phyloP scores from a whole-genome alignment of 1,284 basidiomycete genomes.

The Polyporus tsugae region DNA sequence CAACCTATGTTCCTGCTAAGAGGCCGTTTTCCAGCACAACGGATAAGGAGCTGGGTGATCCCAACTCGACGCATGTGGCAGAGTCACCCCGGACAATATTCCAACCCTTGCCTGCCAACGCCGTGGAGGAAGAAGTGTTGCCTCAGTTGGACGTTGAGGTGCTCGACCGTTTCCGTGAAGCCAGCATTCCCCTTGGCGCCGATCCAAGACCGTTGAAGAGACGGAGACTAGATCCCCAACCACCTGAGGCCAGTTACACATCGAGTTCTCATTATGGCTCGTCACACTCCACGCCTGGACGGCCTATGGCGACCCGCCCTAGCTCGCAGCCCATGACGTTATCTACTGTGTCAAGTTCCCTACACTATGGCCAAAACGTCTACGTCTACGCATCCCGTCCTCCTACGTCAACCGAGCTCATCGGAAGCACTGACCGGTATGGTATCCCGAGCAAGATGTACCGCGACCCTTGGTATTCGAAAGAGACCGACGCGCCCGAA shows the following conservation, averaged over 20 bases:
- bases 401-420: slow-evolving; percentile 62
- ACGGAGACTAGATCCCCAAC: slow-evolving; percentile 20
- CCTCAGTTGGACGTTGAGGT: background rate
- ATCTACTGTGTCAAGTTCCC: background rate
- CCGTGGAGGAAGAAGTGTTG: background rate
- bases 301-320: too few species aligned
- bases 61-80: background rate
- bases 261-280: slow-evolving; percentile 4
- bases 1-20: slow-evolving; percentile 9
- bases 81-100: slow-evolving; percentile 18
- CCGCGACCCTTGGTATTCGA: slow-evolving; percentile 82
- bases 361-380: slow-evolving; percentile 12
- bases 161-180: background rate
- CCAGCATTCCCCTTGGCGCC: background rate
- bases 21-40: slow-evolving; percentile 1
- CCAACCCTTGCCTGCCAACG: slow-evolving; percentile 21
- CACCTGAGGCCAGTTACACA: background rate
- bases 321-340: slow-evolving; percentile 3
- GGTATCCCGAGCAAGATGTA: slow-evolving; percentile 75
- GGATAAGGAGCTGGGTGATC: slow-evolving; percentile 1
- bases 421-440: slow-evolving; percentile 58
- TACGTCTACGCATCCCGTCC: slow-evolving; percentile 58
- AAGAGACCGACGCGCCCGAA: slow-evolving; percentile 74
- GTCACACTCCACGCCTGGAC: background rate
- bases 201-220: slow-evolving; percentile 29